These are phyloP conservation scores for Sugiyamaella valdiviana DNA, from an alignment of 805 yeast species.

Conservation along the genomic window DNA sequence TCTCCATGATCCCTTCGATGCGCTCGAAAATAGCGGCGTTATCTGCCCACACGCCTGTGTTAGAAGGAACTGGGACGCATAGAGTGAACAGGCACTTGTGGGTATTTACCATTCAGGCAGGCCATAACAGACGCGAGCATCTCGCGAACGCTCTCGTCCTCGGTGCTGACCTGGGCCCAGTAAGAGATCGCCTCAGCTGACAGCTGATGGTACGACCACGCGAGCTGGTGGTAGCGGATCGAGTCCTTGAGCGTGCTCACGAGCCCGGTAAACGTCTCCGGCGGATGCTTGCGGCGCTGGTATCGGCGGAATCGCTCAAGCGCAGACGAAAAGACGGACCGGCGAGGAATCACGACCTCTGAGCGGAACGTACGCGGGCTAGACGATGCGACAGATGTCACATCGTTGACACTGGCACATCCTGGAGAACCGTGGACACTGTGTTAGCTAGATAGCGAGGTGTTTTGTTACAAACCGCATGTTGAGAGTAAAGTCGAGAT, in stretches of 20 bases:
- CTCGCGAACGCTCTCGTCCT: neutral
- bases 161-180: neutral
- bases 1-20: neutral
- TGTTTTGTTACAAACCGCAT: too few species aligned
- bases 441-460: too few species aligned
- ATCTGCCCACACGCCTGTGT: neutral
- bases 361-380: too few species aligned
- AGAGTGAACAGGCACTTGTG: neutral
- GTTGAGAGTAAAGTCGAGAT: too few species aligned
- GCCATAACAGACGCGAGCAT: neutral
- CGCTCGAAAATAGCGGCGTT: neutral
- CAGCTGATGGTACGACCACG: neutral
- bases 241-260: neutral
- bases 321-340: neutral
- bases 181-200: neutral
- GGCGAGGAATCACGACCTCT: too few species aligned
- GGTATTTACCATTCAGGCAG: neutral
- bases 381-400: too few species aligned
- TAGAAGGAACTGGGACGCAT: neutral
- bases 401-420: too few species aligned
- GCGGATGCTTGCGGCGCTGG: neutral
- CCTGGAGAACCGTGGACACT: too few species aligned
- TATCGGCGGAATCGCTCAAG: neutral
- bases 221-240: neutral
- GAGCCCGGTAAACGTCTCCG: neutral